These are phyloP conservation scores for Retiboletus flavoniger DNA, from an alignment of 1,284 basidiomycete genomes.

Conservation along the genomic window DNA sequence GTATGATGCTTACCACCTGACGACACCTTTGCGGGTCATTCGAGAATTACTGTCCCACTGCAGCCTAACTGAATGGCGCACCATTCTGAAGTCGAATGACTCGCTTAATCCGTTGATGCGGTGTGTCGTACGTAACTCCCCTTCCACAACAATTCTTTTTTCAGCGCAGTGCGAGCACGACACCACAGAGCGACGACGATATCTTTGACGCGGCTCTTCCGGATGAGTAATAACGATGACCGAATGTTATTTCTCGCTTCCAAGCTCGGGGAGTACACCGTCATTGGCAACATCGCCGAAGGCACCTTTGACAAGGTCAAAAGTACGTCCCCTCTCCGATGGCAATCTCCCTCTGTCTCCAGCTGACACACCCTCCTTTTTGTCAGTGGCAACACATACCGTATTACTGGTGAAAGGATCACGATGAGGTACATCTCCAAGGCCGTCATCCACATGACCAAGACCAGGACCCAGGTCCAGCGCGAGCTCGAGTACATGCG, in stretches of 20 bases:
- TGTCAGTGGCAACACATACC: constrained; percentile 86
- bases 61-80: too few relatives aligned
- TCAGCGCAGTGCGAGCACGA: constrained; percentile 10
- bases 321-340: constrained; percentile 56
- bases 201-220: constrained; percentile 13
- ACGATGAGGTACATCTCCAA: constrained; percentile 99
- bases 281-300: constrained; percentile 75
- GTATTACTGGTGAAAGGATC: constrained; percentile 93
- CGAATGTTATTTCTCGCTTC: constrained; percentile 47
- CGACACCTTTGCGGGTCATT: too few relatives aligned
- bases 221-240: constrained; percentile 29
- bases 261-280: constrained; percentile 77
- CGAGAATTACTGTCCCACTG: too few relatives aligned
- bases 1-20: too few relatives aligned
- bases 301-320: constrained; percentile 99
- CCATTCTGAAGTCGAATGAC: too few relatives aligned
- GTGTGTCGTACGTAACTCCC: constrained; percentile 22
- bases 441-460: constrained; percentile 87
- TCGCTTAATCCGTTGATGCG: too few relatives aligned
- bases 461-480: constrained; percentile 90
- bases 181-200: constrained; percentile 2
- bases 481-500: constrained; percentile 96
- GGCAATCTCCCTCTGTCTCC: constrained; percentile 9
- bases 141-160: constrained; percentile 20
- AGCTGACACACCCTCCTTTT: constrained; percentile 18